Conservation (phyloP, 257 asterid species). For the Marsdenia floribunda region DNA sequence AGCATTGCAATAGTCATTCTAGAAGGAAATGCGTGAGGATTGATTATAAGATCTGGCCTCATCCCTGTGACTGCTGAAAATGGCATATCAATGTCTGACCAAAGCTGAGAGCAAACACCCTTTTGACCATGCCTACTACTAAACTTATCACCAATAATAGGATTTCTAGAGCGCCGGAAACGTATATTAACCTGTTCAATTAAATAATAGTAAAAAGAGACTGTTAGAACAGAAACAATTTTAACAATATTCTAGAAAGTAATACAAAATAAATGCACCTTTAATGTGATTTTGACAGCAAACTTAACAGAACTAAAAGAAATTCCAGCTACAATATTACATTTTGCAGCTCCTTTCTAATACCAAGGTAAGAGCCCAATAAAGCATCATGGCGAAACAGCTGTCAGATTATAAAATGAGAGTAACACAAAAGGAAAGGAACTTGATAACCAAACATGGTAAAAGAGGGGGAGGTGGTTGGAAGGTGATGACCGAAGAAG, state of each 20-base stretch:
- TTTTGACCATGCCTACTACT: conserved; percentile 99
- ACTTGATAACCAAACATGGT: neutral
- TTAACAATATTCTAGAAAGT: neutral
- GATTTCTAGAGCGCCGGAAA: conserved; percentile 77
- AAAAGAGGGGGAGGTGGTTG: neutral
- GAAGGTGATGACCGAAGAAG: neutral
- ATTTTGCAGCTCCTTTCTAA: neutral
- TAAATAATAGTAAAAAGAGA: conserved; percentile 14
- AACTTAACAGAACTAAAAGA: neutral
- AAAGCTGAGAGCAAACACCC: conserved; percentile 98
- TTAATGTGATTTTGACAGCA: neutral
- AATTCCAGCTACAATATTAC: neutral
- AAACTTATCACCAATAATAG: conserved; percentile 91
- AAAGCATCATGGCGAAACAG: neutral
- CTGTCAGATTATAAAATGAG: neutral
- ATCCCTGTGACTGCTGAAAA: conserved; percentile 84
- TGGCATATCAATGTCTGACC: conserved; percentile 95
- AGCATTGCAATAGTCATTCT: conserved; percentile 99
- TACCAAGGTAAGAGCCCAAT: neutral
- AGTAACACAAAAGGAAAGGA: neutral
- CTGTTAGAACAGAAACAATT: neutral
- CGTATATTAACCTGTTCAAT: conserved; percentile 78
- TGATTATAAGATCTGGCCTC: conserved; percentile 96
- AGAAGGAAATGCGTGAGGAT: conserved; percentile 98
- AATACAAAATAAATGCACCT: neutral